Evolutionary conservation across 1,139 yeast species (phyloP), one percentile per base, ranked within the genome.

Genomic region (Kodamaea ohmeri): DNA sequence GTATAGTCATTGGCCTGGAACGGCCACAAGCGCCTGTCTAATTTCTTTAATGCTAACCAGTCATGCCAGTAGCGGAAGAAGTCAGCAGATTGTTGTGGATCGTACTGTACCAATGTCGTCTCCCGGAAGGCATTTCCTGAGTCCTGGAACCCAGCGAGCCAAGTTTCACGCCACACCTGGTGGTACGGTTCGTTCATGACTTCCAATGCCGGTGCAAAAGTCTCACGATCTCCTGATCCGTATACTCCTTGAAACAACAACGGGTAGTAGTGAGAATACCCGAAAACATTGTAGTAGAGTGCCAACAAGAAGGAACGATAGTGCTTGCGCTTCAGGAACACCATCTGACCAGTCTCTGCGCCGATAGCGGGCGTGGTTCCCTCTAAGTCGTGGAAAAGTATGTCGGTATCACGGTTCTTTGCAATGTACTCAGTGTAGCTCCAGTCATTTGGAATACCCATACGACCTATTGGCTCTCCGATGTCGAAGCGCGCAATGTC

Each of bases 141-240:
- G 11, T 37, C 34, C 28, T 36, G 37, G 35, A 39, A 45, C 19
- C 54, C 49, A 3, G 51, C 52, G 11, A 49, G 40, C 49, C 50
- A 49, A 2, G 48, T 41, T 12, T 46, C 46, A 36, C 48, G 44
- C 16, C 42, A 47, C 2, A 57, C 61, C 19, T 61, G 40, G 40
- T 58, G 49, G 40, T 63, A 66, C 3, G 68, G 59, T 42, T 64
- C 70, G 26, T 60, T 49, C 51, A 66, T 57, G 2, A 62, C 67
- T 33, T 63, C 61, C 25, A 66, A 52, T 3, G 71, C 71, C 2
- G 71, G 69, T 8, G 64, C 52, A 33, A 63, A 57, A 1, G 71
- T 63, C 38, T 67, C 73, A 37, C 67, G 56, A 42, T 67, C 73
- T 14, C 71, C 71, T 26, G 51, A 55, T 2, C 69, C 70, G 13